Evolutionary conservation across 225 moss, liverwort and hornwort species (phyloP), one percentile per base, ranked within the genome.

Genomic region (Ulota crispa): DNA sequence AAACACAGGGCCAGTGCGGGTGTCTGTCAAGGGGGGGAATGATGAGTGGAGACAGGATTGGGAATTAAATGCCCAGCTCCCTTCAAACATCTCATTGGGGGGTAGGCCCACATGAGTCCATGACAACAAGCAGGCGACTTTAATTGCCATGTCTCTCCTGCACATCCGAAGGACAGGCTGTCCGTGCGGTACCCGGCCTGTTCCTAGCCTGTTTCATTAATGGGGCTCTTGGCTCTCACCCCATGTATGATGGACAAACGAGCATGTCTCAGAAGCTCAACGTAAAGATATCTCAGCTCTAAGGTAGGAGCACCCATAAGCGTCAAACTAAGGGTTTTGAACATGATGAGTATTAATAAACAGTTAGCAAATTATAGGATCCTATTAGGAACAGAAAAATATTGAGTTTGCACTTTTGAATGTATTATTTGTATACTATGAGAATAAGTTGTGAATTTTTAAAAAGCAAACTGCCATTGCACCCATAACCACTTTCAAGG

Each of bases 1-100:
- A 14, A 45, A 45, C 45, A 45, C 45, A 45, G 45, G 45, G 45
- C 45, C 45, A 45, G 45, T 39, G 39, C 9, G 39, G 45, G 6
- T 21, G 78, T 83, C 74, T 79, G 84, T 39, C 9, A 2, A 39
- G 32, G 43, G 14, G 45, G 45, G 57, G 45, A 36, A 47, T 84
- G 63, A 84, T 84, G 54, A 84, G 62, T 42, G 62, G 68, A 12
- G 80, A 75, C 83, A 71, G 32, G 27, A 19, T 65, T 0, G 0
- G 30, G 43, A 78, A 39, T 9, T 21, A 34, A 39, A 26, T 42
- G 53, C 24, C 20, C 43, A 19, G 61, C 3, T 54, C 66, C 24
- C 59, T 68, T 18, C 45, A 60, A 75, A 57, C 50, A 18, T 73
- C 36, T 5, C 27, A 31, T 66, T 8, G 0, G 1, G 10, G 16